A percentile compares a stretch with the other conserved stretches of the same genome.
Conservation (phyloP, 768 basidiomycete genomes). For the Peribolospora kevripleyi region DNA sequence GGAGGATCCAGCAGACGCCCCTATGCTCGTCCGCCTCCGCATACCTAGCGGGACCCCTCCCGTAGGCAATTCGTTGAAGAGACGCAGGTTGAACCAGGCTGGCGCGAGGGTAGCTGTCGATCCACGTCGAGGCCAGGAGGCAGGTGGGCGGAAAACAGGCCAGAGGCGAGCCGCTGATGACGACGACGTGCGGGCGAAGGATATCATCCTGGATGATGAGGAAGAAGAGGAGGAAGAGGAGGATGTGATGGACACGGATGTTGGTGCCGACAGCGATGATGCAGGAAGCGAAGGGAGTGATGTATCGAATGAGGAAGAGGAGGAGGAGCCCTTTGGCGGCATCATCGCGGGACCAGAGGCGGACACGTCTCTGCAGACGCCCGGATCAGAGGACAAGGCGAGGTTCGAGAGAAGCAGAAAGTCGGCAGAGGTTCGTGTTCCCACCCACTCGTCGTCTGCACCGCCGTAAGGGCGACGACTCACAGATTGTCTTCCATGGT, state of each 20-base stretch:
- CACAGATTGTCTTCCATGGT: neutral
- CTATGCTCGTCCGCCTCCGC: neutral
- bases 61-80: slow-evolving; percentile 2
- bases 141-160: neutral
- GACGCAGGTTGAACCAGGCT: slow-evolving; percentile 13
- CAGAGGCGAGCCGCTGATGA: neutral
- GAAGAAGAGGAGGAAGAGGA: slow-evolving; percentile 11
- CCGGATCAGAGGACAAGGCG: slow-evolving; percentile 35
- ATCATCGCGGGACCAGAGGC: slow-evolving; percentile 43
- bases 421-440: slow-evolving; percentile 42
- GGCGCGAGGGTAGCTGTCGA: slow-evolving; percentile 6
- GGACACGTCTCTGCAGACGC: slow-evolving; percentile 43
- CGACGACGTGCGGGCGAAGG: slow-evolving; percentile 8
- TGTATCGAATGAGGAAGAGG: slow-evolving; percentile 10
- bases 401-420: slow-evolving; percentile 47
- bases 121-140: neutral
- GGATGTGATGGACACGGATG: neutral
- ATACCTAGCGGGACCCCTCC: slow-evolving; percentile 3
- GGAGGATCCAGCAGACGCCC: neutral
- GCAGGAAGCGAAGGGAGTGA: slow-evolving; percentile 3
- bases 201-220: neutral
- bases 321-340: slow-evolving; percentile 36
- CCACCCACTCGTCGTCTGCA: slow-evolving; percentile 6
- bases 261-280: neutral
- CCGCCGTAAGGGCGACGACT: neutral